Evolutionary conservation across 805 yeast species (phyloP), one percentile per base, ranked within the genome.

Genomic region (Yamadazyma nakazawae): DNA sequence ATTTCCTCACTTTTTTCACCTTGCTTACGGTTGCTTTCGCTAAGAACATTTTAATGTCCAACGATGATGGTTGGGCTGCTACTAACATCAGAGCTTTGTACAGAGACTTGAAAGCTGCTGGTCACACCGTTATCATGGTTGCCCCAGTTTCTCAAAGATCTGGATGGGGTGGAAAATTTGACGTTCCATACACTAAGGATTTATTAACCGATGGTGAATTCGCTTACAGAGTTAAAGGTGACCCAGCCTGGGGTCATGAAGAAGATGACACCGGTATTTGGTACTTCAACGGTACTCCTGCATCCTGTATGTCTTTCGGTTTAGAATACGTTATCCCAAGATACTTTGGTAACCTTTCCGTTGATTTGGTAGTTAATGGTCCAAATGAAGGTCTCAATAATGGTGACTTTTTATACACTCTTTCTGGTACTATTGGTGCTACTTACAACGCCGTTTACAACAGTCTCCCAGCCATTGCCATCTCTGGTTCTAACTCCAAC

Each of bases 1-100:
- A 78, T 42, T 89, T 89, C 67, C 69, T 85, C 61, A 84, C 84
- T 53, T 76, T 76, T 58, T 67, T 78, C 8, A 64, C 84, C 5
- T 68, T 68, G 10, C 43, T 47, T 21, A 31, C 57, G 26, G 37
- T 46, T 28, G 46, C 49, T n/a, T 28, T 59, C 12, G 59, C 60
- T 25, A 61, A 61, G 45, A 61, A 55, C 43, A 61, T 61, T 44
- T 48, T 61, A 40, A 48, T 61, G 49, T 61, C 82, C 48, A 79
- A 79, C 54, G 84, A 79, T 57, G 84, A 79, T 51, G 73, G 78
- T 17, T 79, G 78, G 78, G 78, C 75, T 7, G 67, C 82, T 8
- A 76, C 81, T 39, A 76, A 76, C 55, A 75, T 79, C 56, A 73
- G 82, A 57, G 80, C 82, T 14, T 58, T 76, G 16, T 79, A 78